Evolutionary conservation across 163 green algal species (phyloP).

Genomic region (Coccomyxa subellipsoidea): DNA sequence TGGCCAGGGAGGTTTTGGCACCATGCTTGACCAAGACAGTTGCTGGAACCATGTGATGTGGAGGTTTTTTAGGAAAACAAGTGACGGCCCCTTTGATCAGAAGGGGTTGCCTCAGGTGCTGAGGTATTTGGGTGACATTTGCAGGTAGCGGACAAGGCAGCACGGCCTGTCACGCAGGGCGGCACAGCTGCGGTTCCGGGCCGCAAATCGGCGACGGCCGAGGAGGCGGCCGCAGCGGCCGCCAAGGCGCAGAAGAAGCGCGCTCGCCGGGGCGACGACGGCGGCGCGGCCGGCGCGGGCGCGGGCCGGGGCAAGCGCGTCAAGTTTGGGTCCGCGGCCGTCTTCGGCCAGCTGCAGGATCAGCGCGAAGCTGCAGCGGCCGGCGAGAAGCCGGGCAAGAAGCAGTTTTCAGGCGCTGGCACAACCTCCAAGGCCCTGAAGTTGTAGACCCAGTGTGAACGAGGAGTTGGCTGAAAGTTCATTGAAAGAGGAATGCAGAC

Average conservation of each 20-base stretch:
- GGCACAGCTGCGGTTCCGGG: neutral
- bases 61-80: no score
- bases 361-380: slow-evolving; percentile 22
- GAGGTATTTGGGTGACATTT: no score
- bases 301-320: neutral
- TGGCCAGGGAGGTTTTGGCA: no score
- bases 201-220: slow-evolving; percentile 22
- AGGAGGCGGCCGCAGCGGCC: slow-evolving; percentile 35
- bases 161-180: neutral
- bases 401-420: neutral
- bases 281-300: no score
- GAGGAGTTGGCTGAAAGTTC: neutral
- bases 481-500: no score
- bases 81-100: no score
- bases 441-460: neutral
- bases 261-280: neutral
- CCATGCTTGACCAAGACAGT: no score
- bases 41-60: no score
- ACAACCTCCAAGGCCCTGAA: slow-evolving; percentile 9
- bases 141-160: neutral
- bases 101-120: no score
- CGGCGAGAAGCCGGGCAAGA: neutral
- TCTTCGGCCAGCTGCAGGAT: slow-evolving; percentile 72
- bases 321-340: slow-evolving; percentile 16
- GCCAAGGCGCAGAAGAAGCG: slow-evolving; percentile 25